Base-by-base conservation (phyloP, 805 yeast genomes). In the Suhomyces faveliae region DNA sequence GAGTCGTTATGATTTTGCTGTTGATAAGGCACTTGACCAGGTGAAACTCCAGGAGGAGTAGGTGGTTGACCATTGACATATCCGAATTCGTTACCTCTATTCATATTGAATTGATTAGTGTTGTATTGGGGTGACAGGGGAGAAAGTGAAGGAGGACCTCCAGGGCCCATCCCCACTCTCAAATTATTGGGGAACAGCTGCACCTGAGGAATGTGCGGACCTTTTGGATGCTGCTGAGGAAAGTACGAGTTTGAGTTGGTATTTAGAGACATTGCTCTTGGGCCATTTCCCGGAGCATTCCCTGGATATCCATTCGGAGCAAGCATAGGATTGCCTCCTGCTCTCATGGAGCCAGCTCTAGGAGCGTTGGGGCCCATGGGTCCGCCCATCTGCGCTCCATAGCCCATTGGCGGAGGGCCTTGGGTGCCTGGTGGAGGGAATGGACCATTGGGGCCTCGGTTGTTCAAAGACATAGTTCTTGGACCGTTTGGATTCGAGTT, bases 391-490 rank as follows among this genome's bases (percentile, higher is more conserved):
- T 21, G 25, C 45, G 30, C 30, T 17, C 35, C 27, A 19, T 30
- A 38, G 29, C 23, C 46, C 49, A 29, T 47, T 11, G 46, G 43
- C 17, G 25, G 11, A 10, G 27, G 42, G 4, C 42, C 42, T n/a
- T 21, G 35, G 4, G 43, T 45, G 3, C 42, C 47, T 30, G 21
- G 40, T 17, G 48, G 46, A 3, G 25, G 35, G 50, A 46, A 42
- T 42, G 17, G 43, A 15, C 15, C 53, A 48, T 35, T 46, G 22
- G 51, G 43, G 58, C 50, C 42, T 17, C 46, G 23, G 25, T 49
- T 54, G 7, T 52, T 48, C 24, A 58, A 51, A 3, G 64, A 55
- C 63, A 70, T 69, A 13, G 76, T 57, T 35, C 77, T 56, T 9
- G 73, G 70, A 29, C 54, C 56, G 12, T 48, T 43, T 5, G 45